Conservation (phyloP, 2,329 filamentous ascomycete genomes). For the Penicillium sp. region DNA sequence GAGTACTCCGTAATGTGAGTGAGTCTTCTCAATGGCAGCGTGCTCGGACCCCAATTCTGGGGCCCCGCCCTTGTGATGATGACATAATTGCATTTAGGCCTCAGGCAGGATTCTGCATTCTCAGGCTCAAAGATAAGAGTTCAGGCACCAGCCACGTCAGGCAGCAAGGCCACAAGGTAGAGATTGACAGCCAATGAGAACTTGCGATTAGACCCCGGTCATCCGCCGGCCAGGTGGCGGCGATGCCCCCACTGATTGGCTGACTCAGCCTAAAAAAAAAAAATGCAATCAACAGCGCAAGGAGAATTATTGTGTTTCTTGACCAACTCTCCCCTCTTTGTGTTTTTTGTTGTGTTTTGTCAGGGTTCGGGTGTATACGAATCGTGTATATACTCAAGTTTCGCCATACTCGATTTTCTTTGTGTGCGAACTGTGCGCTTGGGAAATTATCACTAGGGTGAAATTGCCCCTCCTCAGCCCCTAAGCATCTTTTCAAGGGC, state of each 20-base stretch:
- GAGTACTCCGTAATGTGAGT: too few relatives aligned
- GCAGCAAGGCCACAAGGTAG: neutral
- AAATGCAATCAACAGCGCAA: slow-evolving; percentile 10
- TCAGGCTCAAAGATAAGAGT: neutral
- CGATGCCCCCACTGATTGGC: slow-evolving; percentile 8
- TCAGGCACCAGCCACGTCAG: neutral
- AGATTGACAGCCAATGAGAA: slow-evolving; percentile 1
- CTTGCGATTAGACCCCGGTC: neutral
- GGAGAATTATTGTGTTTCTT: slow-evolving; percentile 1
- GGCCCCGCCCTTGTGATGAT: neutral
- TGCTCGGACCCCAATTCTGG: too few relatives aligned
- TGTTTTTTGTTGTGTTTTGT: slow-evolving; percentile 5
- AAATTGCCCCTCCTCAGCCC: slow-evolving; percentile 8
- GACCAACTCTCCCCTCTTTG: slow-evolving; percentile 14
- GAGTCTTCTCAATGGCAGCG: too few relatives aligned
- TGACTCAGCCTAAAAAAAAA: slow-evolving; percentile 11
- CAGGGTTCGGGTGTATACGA: slow-evolving; percentile 7
- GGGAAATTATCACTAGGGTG: neutral
- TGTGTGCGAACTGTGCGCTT: slow-evolving; percentile 8
- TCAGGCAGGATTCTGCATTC: too few relatives aligned
- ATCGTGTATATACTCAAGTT: slow-evolving; percentile 7
- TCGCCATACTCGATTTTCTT: slow-evolving; percentile 3
- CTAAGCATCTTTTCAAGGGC: neutral
- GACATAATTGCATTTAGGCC: neutral
- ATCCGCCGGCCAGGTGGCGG: neutral